A percentile compares a stretch with the other conserved stretches of the same genome.
phyloP scores from a whole-genome alignment of 768 basidiomycete species.

The Mycena alexandri region DNA sequence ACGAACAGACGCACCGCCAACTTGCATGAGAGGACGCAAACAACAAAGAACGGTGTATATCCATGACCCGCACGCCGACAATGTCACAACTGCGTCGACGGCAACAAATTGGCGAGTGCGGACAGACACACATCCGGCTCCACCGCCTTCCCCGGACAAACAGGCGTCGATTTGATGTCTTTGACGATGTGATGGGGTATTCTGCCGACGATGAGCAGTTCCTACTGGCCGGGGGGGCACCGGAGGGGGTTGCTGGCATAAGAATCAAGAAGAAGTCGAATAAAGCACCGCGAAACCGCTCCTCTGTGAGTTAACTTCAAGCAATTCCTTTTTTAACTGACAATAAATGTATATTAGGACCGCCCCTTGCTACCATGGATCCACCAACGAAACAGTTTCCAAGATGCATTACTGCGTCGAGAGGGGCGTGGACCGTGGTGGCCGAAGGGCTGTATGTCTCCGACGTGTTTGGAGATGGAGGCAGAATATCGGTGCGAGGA shows the following conservation, averaged over 20 bases:
- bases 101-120: not conserved
- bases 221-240: not conserved
- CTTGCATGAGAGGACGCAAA: too few species aligned
- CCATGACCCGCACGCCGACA: not conserved
- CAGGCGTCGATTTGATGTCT: not conserved
- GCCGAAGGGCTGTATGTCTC: conserved; percentile 19
- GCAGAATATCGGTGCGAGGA: conserved; percentile 32
- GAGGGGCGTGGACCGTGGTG: conserved; percentile 37
- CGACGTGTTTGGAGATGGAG: not conserved
- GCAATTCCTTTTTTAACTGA: too few species aligned
- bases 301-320: conserved; percentile 10
- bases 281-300: not conserved
- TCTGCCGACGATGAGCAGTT: not conserved
- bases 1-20: too few species aligned
- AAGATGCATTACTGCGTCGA: conserved; percentile 29
- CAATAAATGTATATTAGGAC: not conserved
- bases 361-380: conserved; percentile 3
- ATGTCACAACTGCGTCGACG: not conserved
- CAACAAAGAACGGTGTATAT: not conserved
- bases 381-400: conserved; percentile 18
- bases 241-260: not conserved
- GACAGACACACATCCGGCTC: not conserved
- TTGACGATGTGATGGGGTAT: conserved; percentile 15
- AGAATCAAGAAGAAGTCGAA: conserved; percentile 8
- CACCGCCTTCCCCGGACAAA: conserved; percentile 17